Base-by-base conservation (phyloP, 2,329 filamentous ascomycete genomes). In the Ceratocystis lukuohia region DNA sequence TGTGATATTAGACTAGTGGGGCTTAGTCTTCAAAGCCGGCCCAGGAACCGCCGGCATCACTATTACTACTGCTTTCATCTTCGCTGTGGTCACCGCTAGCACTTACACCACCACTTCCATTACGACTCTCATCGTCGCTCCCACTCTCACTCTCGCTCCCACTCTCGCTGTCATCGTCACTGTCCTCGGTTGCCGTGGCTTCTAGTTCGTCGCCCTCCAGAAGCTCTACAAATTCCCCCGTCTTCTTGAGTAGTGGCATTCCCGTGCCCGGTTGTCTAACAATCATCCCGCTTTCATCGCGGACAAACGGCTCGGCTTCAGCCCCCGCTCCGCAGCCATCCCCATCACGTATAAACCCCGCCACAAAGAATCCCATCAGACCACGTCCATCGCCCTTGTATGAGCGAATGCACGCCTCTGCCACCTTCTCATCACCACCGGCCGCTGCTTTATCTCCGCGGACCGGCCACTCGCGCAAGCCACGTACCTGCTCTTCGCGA, bases 291-390 rank as follows among this genome's bases (percentile, higher is more conserved):
- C 79, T 77, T 33, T 81, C 79, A 70, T 83, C 83, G 69, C 83
- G 75, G 65, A 82, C 75, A 63, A 82, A 79, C 0, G 82, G 82
- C 61, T 79, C 82, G 68, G 33, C 25, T 61, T 28, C 28, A 6
- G 69, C 64, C 15, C 63, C 66, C 30, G 71, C 72, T 44, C 69
- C 68, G 50, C 48, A 67, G 7, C 56, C 70, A n/a, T 68, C 67
- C 50, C 74, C 73, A 46, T 88, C 83, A 65, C 89, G 80, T 2
- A 90, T 82, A 75, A 99, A 96, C 0, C 82, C 90, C n/a, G 85
- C 91, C 22, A 96, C 89, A 71, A 99, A 99, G 76, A 99, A 97
- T 0, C 94, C 93, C 83, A 96, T 96, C 0, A 92, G 89, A 0
- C 91, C 91, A 69, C 88, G 84, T 8, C 86, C 86, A 70, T 93